Base-by-base conservation (phyloP, 1,139 yeast genomes). In the Yamadazyma sp. region DNA sequence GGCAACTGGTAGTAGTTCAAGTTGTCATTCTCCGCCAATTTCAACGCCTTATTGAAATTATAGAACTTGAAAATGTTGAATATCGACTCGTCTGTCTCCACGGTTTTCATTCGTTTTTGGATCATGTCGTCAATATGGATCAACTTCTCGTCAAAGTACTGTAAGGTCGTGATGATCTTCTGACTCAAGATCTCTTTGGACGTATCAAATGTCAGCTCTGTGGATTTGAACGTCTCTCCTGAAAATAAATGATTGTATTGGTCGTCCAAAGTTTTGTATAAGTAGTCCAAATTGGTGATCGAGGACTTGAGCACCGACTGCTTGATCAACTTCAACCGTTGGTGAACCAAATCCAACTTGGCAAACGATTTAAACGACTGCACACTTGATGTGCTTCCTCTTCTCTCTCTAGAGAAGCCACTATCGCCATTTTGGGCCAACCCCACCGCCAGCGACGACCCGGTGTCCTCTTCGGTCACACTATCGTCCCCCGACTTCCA, bases 1-100 rank as follows among this genome's bases (percentile, higher is more conserved):
- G 98, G 98, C 37, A 92, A 67, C 58, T 92, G 95, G 55, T 87
- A 88, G 61, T 85, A 86, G 50, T 88, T 89, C 37, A 92, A 64
- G 42, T 82, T 74, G 37, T 82, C 60, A 6, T 63, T 47, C 29
- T 76, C 67, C 2, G 95, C 94, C 8, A 66, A 58, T 23, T 67
- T 65, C 30, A 76, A 57, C 0, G 89, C 89, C 38, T 66, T 66
- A 46, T 80, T 80, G 54, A 81, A 82, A 56, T 82, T 81, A 54
- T 74, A 78, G 44, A 72, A 73, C 30, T 72, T 68, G 34, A 76
- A 64, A 20, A 67, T 68, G 39, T 69, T 67, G 45, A 69, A 65
- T 3, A 59, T 53, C 10, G 63, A 53, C 33, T 48, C 57, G 56
- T 51, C 52, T 41, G 64, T 62, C 18, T 50, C 55, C 6, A 57